Base-by-base conservation (phyloP, 148 eudicot genomes). In the Limonium bicolor region DNA sequence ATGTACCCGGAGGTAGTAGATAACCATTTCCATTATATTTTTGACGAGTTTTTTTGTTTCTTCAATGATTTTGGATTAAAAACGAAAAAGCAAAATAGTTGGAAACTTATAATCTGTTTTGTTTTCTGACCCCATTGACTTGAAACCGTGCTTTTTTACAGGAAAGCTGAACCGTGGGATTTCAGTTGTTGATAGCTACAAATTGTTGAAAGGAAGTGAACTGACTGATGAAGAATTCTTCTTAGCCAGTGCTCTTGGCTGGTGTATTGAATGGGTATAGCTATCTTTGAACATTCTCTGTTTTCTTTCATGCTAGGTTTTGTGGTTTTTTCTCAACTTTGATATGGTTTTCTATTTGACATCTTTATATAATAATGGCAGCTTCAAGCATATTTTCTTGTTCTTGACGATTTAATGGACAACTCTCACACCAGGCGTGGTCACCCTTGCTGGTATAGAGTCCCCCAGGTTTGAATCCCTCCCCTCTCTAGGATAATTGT, bases 341-440 rank as follows among this genome's bases (percentile, higher is more conserved):
- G n/a, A n/a, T n/a, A n/a, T n/a, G n/a, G n/a, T n/a, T 20, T 12
- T 12, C 7, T 12, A 3, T 7, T 15, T 36, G 1, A 7, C 0
- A 8, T 40, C 18, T 32, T 14, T 4, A 6, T 8, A n/a, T 20
- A 15, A 20, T 29, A 38, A 20, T 59, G 45, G 43, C 80, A 82
- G 94, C 60, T 82, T 30, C 86, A 78, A 38, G 86, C 73, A 11
- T 82, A 71, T 58, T 76, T 65, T 55, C 79, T 82, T 49, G 77
- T 78, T 41, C 67, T 64, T 44, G 86, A 82, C 67, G 94, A 82
- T 56, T 67, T 82, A 12, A 62, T 69, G 83, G 86, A 82, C 51
- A 25, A 41, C 49, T 82, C 94, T 43, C 72, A 72, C 9, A 78
- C 77, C 13, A 68, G 94, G n/a, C 70, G 94, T 26, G 86, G 86